Evolutionary conservation across 1,284 basidiomycete genomes (phyloP), one percentile per base, ranked within the genome.

Genomic region (Gomphus sp.): DNA sequence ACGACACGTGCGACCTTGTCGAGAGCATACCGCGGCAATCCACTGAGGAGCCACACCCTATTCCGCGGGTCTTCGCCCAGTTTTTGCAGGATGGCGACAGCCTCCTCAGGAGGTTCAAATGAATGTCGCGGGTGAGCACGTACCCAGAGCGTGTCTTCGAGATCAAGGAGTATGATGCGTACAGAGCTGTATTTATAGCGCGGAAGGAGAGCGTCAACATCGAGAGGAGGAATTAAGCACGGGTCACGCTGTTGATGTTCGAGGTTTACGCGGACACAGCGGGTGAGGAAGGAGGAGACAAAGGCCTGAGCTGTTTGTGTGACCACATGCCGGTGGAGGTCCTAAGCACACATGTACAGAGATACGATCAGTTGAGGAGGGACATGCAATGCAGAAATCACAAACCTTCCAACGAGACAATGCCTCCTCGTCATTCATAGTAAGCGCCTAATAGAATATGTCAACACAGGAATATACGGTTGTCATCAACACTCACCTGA

Each of bases 301-400:
- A 93, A 93, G 1, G 88, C 79, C 67, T 93, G 91, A 0, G 91
- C 89, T 0, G 88, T 91, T 68, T 94, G 92, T 0, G 89, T 88
- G n/a, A 84, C 82, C 54, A 94, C 92, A 64, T 93, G 90, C 61
- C 81, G 83, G 69, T 93, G 89, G 0, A 94, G 74, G 63, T 94
- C 91, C 75, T 81, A 59, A n/a, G 22, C 11, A 60, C 25, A 44
- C 18, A 44, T 43, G 36, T 28, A 39, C 56, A 25, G 44, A 37
- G 11, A 28, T 28, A 28, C 28, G 28, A 28, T 28, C 28, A 28
- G 4, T 28, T 52, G 45, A 43, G 50, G 33, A 33, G 28, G n/a
- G 2, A 14, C 44, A 28, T n/a, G 39, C 47, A 22, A 33, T 43
- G 56, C 5, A 39, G 8, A 18, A 12, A 43, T 6, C 28, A 66